phyloP scores from a whole-genome alignment of 306 rosid genomes.

The Gastrolobium bilobum region DNA sequence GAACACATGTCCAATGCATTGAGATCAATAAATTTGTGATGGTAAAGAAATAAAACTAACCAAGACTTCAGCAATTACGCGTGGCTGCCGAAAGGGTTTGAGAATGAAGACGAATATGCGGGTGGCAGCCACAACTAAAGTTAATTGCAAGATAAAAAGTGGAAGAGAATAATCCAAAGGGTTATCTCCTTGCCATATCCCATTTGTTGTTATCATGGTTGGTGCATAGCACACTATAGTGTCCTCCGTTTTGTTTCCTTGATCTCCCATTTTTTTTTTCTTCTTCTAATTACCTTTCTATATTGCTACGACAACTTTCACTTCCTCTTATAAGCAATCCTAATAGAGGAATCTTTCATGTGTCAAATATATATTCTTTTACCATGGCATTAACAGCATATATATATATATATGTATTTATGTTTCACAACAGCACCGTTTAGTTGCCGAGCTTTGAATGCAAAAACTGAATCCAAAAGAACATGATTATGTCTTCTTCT shows the following conservation, averaged over 20 bases:
- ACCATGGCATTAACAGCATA: slow-evolving; percentile 22
- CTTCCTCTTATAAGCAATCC: slow-evolving; percentile 35
- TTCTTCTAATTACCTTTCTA: not conserved
- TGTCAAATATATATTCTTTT: slow-evolving; percentile 26
- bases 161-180: slow-evolving; percentile 96
- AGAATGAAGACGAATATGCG: slow-evolving; percentile 74
- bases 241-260: slow-evolving; percentile 36
- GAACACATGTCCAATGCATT: no score
- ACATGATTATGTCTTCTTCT: slow-evolving; percentile 9
- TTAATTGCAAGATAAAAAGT: slow-evolving; percentile 85
- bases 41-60: slow-evolving; percentile 52
- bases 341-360: slow-evolving; percentile 32
- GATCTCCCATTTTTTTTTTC: slow-evolving; percentile 30
- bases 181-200: slow-evolving; percentile 97
- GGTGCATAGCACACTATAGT: slow-evolving; percentile 85
- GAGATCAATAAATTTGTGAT: not conserved
- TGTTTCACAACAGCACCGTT: slow-evolving; percentile 1
- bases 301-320: slow-evolving; percentile 32
- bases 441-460: slow-evolving; percentile 17
- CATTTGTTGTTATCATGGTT: slow-evolving; percentile 88
- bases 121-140: slow-evolving; percentile 75
- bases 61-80: slow-evolving; percentile 90
- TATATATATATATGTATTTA: not conserved
- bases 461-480: not conserved
- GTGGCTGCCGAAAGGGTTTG: slow-evolving; percentile 93